These are phyloP conservation scores for Stenogyne calaminthoides DNA, from an alignment of 305 asterid species.

Conservation along the genomic window DNA sequence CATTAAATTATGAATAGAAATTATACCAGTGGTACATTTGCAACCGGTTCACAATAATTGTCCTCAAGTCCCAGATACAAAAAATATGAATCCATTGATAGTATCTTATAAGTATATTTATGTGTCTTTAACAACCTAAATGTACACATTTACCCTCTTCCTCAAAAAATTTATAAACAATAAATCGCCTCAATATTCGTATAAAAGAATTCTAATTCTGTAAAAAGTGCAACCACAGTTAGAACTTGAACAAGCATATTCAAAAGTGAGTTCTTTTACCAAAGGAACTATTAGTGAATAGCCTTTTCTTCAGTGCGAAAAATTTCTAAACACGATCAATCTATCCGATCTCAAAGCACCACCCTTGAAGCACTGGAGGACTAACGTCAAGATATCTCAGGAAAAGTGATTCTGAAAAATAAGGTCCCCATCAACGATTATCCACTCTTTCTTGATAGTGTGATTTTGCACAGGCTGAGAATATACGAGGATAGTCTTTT, in stretches of 20 bases:
- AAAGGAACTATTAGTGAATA: background rate
- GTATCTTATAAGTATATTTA: background rate
- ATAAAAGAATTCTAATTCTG: background rate
- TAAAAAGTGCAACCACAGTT: background rate
- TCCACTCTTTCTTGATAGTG: background rate
- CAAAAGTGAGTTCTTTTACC: constrained; percentile 18
- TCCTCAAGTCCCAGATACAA: background rate
- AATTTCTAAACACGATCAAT: background rate
- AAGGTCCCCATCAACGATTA: background rate
- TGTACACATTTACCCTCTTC: background rate
- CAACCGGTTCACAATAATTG: no score
- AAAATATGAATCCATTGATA: background rate
- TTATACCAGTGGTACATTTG: no score
- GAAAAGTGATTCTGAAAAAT: background rate
- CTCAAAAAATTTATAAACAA: constrained; percentile 1
- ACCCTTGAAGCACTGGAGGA: background rate
- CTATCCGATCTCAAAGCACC: constrained; percentile 7
- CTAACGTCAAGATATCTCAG: background rate
- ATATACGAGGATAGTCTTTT: constrained; percentile 6
- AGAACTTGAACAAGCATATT: background rate
- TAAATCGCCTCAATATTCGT: background rate
- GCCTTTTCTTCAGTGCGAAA: background rate
- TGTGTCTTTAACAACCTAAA: background rate
- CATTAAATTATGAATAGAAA: no score
- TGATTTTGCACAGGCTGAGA: background rate